Evolutionary conservation across 768 basidiomycete genomes (phyloP).

Genomic region (Macrocybe gigantea): DNA sequence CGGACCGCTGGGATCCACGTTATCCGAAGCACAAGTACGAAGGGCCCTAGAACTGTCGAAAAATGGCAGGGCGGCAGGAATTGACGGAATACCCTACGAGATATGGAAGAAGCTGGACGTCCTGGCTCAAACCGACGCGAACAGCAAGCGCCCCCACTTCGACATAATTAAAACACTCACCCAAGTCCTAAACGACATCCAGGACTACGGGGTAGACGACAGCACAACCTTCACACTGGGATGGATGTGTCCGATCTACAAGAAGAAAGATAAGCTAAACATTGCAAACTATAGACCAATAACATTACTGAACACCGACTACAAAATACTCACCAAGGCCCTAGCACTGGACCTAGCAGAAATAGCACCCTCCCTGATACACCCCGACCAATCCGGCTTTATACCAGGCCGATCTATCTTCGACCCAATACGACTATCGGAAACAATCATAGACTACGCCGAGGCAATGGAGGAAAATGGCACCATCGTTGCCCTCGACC

Average conservation of each 20-base stretch:
- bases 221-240: constrained; percentile 19
- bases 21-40: not conserved
- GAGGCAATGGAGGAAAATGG: constrained; percentile 18
- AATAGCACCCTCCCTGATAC: constrained; percentile 18
- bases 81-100: constrained; percentile 15
- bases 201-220: constrained; percentile 11
- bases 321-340: constrained; percentile 24
- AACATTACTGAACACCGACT: constrained; percentile 28
- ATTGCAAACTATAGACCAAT: constrained; percentile 34
- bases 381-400: constrained; percentile 35
- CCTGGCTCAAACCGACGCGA: constrained; percentile 1
- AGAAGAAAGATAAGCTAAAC: constrained; percentile 24
- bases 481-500: constrained; percentile 24
- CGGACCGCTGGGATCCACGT: not conserved
- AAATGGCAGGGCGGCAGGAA: constrained; percentile 11
- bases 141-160: constrained; percentile 1
- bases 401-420: constrained; percentile 22
- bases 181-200: constrained; percentile 21
- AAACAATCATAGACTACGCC: constrained; percentile 17
- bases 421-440: constrained; percentile 23
- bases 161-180: constrained; percentile 9
- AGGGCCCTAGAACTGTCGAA: constrained; percentile 6
- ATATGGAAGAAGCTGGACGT: constrained; percentile 16
- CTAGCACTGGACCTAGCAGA: constrained; percentile 15
- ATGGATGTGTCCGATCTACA: constrained; percentile 34